phyloP scores from a whole-genome alignment of 805 yeast species.

The Starmerella ratchasimensis region DNA sequence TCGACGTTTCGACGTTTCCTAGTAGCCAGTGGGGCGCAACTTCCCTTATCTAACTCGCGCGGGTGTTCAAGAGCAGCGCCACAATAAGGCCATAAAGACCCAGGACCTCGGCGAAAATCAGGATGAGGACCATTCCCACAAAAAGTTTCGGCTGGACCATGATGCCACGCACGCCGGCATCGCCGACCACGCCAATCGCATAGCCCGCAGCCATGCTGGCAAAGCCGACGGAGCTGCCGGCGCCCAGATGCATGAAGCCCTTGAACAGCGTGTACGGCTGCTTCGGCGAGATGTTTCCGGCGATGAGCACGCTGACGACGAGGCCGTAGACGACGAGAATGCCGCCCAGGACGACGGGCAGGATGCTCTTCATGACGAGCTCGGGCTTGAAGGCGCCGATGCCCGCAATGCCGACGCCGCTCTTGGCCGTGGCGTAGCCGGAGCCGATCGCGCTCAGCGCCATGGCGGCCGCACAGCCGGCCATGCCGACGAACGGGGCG shows the following conservation, averaged over 20 bases:
- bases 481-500: conserved; percentile 96
- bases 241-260: conserved; percentile 96
- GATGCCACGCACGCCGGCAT: conserved; percentile 77
- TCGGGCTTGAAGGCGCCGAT: conserved; percentile 97
- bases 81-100: conserved; percentile 91
- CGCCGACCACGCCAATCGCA: conserved; percentile 90
- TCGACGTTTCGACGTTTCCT: too few relatives aligned
- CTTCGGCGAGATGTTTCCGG: conserved; percentile 63
- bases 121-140: conserved; percentile 78
- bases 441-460: conserved; percentile 92
- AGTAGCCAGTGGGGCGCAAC: background rate
- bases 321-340: conserved; percentile 92
- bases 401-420: conserved; percentile 97
- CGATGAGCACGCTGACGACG: conserved; percentile 90
- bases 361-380: conserved; percentile 74
- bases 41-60: conserved; percentile 12
- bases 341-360: conserved; percentile 98
- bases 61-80: conserved; percentile 78
- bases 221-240: conserved; percentile 92
- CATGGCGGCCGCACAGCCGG: conserved; percentile 89
- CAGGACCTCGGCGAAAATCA: conserved; percentile 82
- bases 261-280: conserved; percentile 74
- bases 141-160: conserved; percentile 81
- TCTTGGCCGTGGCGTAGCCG: conserved; percentile 95
- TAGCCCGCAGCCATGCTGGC: conserved; percentile 94